Evolutionary conservation across 2,329 filamentous ascomycete genomes (phyloP).

Genomic region (Aureobasidium uvarum): DNA sequence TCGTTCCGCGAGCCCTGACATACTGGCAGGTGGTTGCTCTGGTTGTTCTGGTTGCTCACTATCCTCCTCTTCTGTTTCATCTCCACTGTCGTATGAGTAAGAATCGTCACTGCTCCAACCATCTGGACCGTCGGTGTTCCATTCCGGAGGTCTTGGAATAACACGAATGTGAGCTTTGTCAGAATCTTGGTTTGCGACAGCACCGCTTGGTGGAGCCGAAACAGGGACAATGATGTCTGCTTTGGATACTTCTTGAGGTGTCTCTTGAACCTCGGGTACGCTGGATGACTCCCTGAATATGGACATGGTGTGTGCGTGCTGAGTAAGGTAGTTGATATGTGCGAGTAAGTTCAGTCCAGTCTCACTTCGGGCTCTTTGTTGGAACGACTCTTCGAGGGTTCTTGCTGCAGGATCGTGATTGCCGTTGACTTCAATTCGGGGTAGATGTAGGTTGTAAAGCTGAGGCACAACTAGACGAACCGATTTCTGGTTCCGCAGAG

Average conservation of each 20-base stretch:
- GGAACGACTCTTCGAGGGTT: constrained; percentile 64
- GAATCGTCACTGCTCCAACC: constrained; percentile 41
- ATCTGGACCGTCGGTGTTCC: constrained; percentile 47
- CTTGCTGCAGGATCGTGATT: constrained; percentile 60
- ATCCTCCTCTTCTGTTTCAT: constrained; percentile 49
- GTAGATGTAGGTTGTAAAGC: constrained; percentile 68
- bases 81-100: constrained; percentile 50
- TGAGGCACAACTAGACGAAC: constrained; percentile 67
- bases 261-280: background rate
- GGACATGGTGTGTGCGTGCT: constrained; percentile 68
- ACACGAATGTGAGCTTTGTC: constrained; percentile 66
- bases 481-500: constrained; percentile 61
- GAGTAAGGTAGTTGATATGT: constrained; percentile 70
- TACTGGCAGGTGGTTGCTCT: constrained; percentile 38
- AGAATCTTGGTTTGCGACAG: constrained; percentile 27
- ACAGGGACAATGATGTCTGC: background rate
- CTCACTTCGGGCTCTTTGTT: constrained; percentile 56
- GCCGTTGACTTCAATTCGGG: constrained; percentile 64
- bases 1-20: constrained; percentile 54
- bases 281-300: constrained; percentile 32
- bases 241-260: background rate
- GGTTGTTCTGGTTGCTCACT: constrained; percentile 37
- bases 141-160: constrained; percentile 76
- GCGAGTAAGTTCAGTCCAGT: constrained; percentile 65
- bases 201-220: background rate